These are phyloP conservation scores for Tetrapisispora nanseiensis DNA, from an alignment of 805 yeast species.

Conservation along the genomic window DNA sequence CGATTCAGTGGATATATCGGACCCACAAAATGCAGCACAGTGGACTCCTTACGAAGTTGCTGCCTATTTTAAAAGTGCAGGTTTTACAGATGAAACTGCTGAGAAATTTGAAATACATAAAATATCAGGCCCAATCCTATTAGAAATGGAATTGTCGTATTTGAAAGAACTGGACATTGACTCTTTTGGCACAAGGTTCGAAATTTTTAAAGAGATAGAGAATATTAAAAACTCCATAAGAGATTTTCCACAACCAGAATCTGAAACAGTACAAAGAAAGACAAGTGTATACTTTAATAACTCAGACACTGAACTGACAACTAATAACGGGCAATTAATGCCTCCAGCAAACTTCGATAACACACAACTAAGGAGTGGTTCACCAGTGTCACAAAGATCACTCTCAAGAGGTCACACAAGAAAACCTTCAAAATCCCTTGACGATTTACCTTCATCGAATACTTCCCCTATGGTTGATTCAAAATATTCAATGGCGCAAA, in stretches of 20 bases:
- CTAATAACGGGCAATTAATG: constrained; percentile 21
- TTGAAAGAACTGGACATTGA: constrained; percentile 85
- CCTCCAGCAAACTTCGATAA: constrained; percentile 15
- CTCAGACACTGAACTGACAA: not conserved
- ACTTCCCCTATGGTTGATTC: not conserved
- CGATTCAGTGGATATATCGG: not conserved
- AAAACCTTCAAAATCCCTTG: constrained; percentile 15
- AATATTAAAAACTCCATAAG: constrained; percentile 32
- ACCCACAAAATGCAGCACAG: not conserved
- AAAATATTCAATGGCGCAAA: not conserved
- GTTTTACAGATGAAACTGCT: constrained; percentile 62
- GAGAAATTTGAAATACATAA: constrained; percentile 76
- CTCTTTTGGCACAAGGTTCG: constrained; percentile 92
- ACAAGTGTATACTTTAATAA: not conserved
- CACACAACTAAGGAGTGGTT: not conserved
- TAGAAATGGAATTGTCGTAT: constrained; percentile 76
- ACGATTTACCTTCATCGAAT: not conserved
- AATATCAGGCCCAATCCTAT: constrained; percentile 73
- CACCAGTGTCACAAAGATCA: not conserved
- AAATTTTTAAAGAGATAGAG: constrained; percentile 80
- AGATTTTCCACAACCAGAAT: not conserved
- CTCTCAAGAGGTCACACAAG: constrained; percentile 9
- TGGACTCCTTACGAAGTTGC: constrained; percentile 88
- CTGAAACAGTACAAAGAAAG: not conserved
- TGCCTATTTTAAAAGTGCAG: constrained; percentile 57